Evolutionary conservation across 1,284 basidiomycete species (phyloP), one percentile per base, ranked within the genome.

Genomic region (Testicularia cyperi): DNA sequence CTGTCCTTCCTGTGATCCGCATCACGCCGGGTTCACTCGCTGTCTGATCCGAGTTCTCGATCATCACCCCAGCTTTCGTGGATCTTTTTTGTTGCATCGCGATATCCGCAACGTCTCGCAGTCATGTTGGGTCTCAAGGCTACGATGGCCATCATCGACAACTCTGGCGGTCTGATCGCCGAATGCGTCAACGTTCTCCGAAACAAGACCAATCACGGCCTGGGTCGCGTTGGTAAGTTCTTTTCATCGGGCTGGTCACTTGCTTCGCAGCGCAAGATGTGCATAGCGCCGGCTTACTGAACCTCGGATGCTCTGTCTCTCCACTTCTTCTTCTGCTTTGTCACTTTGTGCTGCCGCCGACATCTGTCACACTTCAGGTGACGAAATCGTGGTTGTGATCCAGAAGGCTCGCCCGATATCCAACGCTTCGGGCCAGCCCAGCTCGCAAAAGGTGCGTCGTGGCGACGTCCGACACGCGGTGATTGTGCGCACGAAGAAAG

Each of bases 111-210:
- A n/a, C n/a, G n/a, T n/a, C n/a, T n/a, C n/a, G n/a, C n/a, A n/a
- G 58, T 19, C 26, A 76, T 76, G 74, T 56, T 76, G 55, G 72
- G 74, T 13, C 70, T 76, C 52, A 76, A 76, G 56, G 64, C 74
- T 34, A 73, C 68, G 36, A 75, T 76, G 72, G 47, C 69, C 88
- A 87, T 92, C 69, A 95, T 97, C 77, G 94, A 97, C 83, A 98
- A 98, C 80, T 94, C 94, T n/a, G 94, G 94, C 45, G 94, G 90
- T 2, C 82, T 97, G 57, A 81, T 95, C 49, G 88, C 94, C 29
- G 94, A 97, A 81, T 95, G 92, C 73, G 90, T 99, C 78, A 96
- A 98, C 77, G 86, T 98, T 18, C 82, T 97, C 52, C 95, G 96
- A 79, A 86, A 90, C 78, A 97, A 96, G 80, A 89, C 78, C 28